These are phyloP conservation scores for Stereocaulon alpinum DNA, from an alignment of 495 filamentous ascomycete genomes.

Conservation along the genomic window DNA sequence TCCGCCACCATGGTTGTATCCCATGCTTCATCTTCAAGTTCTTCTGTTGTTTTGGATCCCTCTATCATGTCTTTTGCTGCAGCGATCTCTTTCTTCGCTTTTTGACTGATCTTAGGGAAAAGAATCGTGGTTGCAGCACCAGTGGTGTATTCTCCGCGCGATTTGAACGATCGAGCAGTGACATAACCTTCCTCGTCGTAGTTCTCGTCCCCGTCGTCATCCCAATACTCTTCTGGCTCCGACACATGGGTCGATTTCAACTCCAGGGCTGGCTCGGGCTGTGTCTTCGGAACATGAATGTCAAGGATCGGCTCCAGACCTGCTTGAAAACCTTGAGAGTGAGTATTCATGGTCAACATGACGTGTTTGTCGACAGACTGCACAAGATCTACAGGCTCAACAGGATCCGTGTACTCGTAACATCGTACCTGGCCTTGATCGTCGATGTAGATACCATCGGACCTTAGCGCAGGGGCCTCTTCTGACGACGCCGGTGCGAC, in stretches of 20 bases:
- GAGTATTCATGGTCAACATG: neutral
- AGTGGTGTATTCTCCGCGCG: conserved; percentile 73
- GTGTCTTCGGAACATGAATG: conserved; percentile 5
- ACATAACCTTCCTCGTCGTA: conserved; percentile 77
- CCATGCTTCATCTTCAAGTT: conserved; percentile 76
- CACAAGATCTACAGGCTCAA: conserved; percentile 7
- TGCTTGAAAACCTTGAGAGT: neutral
- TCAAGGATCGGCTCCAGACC: conserved; percentile 8
- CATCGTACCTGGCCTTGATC: conserved; percentile 18
- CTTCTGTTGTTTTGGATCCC: conserved; percentile 43
- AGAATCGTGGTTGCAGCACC: conserved; percentile 60
- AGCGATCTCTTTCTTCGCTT: conserved; percentile 55
- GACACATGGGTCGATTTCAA: conserved; percentile 26
- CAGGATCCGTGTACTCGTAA: conserved; percentile 16
- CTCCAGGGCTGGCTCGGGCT: conserved; percentile 3
- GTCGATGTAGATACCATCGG: conserved; percentile 27
- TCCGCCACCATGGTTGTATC: conserved; percentile 99
- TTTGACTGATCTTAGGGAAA: conserved; percentile 56
- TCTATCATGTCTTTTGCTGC: conserved; percentile 60
- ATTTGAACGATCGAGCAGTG: conserved; percentile 61
- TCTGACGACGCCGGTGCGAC: conserved; percentile 10
- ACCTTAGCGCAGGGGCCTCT: conserved; percentile 12
- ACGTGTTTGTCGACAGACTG: neutral
- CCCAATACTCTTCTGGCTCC: conserved; percentile 66
- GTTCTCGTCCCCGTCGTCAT: conserved; percentile 63